Evolutionary conservation across 768 basidiomycete genomes (phyloP), one percentile per base, ranked within the genome.

Genomic region (Albatrellus ellisii): DNA sequence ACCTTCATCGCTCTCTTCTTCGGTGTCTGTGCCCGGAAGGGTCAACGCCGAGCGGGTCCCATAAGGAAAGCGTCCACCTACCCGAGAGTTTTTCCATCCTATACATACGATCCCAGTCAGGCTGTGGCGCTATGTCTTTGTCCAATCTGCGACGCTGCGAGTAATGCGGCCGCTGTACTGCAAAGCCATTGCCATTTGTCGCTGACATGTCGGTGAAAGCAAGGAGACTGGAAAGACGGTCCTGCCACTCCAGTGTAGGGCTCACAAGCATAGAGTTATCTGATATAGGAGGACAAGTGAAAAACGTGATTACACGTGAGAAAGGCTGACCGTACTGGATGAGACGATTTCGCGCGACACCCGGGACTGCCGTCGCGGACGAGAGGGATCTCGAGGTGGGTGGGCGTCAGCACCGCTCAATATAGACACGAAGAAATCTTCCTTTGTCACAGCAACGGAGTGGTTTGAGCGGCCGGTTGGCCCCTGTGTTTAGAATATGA

Each of bases 271-370:
- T 64, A 10, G 68, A 67, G 38, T 71, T 69, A 54, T 77, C 79
- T 80, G 47, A n/a, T 41, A 1, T 6, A 22, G 28, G 4, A 7
- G 37, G 22, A 31, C 17, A 17, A 31, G 35, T 27, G 24, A 24
- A 17, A 22, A 28, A 8, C 2, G 11, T 25, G 1, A 15, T 6
- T 10, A n/a, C n/a, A n/a, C 42, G 9, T 3, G 8, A 11, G 10
- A 25, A 10, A 8, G 10, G n/a, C 4, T 20, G 34, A 12, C 25
- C 71, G 68, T 71, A 28, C 62, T 67, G n/a, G 76, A 79, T 18
- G 83, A 86, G 12, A 86, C 83, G 36, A 82, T 80, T 59, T 86
- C 83, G 42, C 83, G 70, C 9, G 83, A 81, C 39, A 85, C 67
- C 43, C 83, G 67, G 1, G 83, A 86, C 55, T 86, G 82, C 34